A percentile compares a stretch with the other conserved stretches of the same genome.
These are phyloP conservation scores for Nigrospora osmanthi DNA, from an alignment of 2,329 filamentous ascomycete species.

Conservation along the genomic window DNA sequence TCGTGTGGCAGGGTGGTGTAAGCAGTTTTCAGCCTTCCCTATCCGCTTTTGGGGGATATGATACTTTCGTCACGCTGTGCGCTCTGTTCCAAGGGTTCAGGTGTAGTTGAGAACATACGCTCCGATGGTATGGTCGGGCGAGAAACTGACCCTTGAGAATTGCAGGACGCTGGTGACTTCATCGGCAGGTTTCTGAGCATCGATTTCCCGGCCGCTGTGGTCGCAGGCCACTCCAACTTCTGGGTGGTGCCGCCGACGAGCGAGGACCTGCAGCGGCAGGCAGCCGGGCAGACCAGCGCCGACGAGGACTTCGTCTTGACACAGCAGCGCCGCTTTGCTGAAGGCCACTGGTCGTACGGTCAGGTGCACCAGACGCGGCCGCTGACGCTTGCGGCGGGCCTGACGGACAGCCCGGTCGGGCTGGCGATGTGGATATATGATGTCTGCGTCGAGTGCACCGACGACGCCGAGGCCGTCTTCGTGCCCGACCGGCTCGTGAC, in stretches of 20 bases:
- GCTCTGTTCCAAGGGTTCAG: too few species aligned
- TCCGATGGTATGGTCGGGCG: too few species aligned
- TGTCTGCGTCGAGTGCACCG: background rate
- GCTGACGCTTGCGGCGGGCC: constrained; percentile 14
- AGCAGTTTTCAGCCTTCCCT: too few species aligned
- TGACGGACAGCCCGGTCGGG: constrained; percentile 23
- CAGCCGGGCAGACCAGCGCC: background rate
- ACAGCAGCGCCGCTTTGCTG: constrained; percentile 2
- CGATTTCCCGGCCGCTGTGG: background rate
- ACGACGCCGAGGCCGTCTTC: background rate
- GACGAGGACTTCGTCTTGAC: constrained; percentile 5
- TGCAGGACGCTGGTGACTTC: background rate
- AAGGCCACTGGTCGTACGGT: constrained; percentile 11
- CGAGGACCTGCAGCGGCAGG: constrained; percentile 1
- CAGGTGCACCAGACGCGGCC: constrained; percentile 15
- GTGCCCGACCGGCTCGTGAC: constrained; percentile 9
- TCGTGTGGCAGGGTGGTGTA: constrained; percentile 21
- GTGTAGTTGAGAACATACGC: too few species aligned
- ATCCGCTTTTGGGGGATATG: too few species aligned
- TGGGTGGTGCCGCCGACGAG: constrained; percentile 10
- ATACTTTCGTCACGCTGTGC: too few species aligned
- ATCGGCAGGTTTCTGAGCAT: background rate
- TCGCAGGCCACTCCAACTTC: constrained; percentile 9
- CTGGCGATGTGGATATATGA: constrained; percentile 19
- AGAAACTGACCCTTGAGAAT: too few species aligned